A percentile compares a stretch with the other conserved stretches of the same genome.
phyloP scores from a whole-genome alignment of 2,329 filamentous ascomycete species.

The Aspergillus phoenicis region DNA sequence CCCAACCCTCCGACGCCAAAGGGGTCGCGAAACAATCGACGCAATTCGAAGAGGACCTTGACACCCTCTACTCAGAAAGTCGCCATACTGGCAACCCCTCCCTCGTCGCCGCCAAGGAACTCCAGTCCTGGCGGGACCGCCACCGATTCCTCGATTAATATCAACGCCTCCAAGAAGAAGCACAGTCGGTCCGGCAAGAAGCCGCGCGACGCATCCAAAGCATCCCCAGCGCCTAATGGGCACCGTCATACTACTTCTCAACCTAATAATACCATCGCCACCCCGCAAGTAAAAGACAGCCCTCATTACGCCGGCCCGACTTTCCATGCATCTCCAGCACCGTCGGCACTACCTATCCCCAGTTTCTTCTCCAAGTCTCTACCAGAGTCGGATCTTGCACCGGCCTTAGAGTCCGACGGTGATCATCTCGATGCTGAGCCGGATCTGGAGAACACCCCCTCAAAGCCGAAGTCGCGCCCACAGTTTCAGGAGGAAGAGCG shows the following conservation, averaged over 20 bases:
- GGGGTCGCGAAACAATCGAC: constrained; percentile 40
- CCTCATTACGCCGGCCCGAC: constrained; percentile 80
- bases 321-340: constrained; percentile 91
- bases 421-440: constrained; percentile 40
- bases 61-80: constrained; percentile 36
- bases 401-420: constrained; percentile 42
- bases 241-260: constrained; percentile 40
- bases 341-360: constrained; percentile 85
- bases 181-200: constrained; percentile 41
- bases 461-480: constrained; percentile 47
- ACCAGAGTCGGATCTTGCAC: constrained; percentile 58
- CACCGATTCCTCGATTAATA: constrained; percentile 35
- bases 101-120: constrained; percentile 40
- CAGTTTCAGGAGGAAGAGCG: constrained; percentile 44
- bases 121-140: constrained; percentile 34
- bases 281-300: constrained; percentile 44
- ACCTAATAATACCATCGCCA: constrained; percentile 39
- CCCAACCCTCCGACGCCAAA: constrained; percentile 43
- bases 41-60: constrained; percentile 39
- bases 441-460: constrained; percentile 44
- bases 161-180: constrained; percentile 40
- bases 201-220: constrained; percentile 31
- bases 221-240: constrained; percentile 27
- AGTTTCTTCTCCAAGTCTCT: constrained; percentile 81
- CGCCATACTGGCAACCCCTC: constrained; percentile 36